Conservation (phyloP, 306 rosid genomes). For the Geum urbanum region DNA sequence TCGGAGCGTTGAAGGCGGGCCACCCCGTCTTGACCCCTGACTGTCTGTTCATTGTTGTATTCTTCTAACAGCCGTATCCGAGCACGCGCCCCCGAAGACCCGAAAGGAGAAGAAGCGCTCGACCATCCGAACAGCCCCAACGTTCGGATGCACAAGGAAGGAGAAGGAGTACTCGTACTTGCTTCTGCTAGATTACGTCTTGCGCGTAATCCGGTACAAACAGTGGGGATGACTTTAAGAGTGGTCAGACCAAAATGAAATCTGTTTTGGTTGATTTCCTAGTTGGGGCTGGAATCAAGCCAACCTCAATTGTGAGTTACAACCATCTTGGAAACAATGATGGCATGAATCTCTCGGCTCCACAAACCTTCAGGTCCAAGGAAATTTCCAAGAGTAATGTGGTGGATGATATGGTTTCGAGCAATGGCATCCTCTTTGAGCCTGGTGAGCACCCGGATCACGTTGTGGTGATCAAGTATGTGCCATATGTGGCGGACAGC, state of each 20-base stretch:
- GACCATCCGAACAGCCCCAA: too few species aligned
- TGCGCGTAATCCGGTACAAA: too few species aligned
- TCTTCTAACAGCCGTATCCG: too few species aligned
- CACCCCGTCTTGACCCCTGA: too few species aligned
- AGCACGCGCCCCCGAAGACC: too few species aligned
- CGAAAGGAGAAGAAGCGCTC: too few species aligned
- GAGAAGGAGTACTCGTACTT: too few species aligned
- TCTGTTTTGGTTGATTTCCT: conserved; percentile 97
- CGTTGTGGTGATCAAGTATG: conserved; percentile 96
- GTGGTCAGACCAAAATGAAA: conserved; percentile 99
- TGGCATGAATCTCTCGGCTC: conserved; percentile 97
- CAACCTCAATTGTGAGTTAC: conserved; percentile 97
- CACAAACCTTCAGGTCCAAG: conserved; percentile 95
- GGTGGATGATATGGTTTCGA: conserved; percentile 96
- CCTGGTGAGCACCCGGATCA: conserved; percentile 99
- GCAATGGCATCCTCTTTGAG: conserved; percentile 82
- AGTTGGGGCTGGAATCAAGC: conserved; percentile 99
- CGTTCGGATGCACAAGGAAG: too few species aligned
- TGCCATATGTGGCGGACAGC: conserved; percentile 96
- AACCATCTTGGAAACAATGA: conserved; percentile 98
- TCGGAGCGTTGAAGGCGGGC: too few species aligned
- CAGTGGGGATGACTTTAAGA: conserved; percentile 94
- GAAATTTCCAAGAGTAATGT: conserved; percentile 98
- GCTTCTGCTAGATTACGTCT: too few species aligned
- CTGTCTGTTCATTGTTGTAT: too few species aligned